A percentile compares a stretch with the other conserved stretches of the same genome.
phyloP scores from a whole-genome alignment of 805 yeast genomes.

The Hanseniaspora vineae region DNA sequence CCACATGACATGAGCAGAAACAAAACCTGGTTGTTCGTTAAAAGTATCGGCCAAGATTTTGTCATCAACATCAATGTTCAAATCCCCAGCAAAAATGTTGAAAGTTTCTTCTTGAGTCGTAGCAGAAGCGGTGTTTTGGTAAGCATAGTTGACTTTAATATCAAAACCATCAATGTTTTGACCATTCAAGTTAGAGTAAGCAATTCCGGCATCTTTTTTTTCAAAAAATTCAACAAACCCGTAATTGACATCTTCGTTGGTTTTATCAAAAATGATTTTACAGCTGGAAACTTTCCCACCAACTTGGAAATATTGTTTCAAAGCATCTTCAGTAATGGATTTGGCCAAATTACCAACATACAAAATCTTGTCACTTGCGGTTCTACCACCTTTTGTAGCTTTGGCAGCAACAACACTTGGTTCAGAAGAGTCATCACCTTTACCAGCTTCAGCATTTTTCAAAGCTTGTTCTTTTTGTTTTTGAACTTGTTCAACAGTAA shows the following conservation, averaged over 20 bases:
- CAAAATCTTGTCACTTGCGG: slow-evolving; percentile 55
- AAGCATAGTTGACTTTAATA: slow-evolving; percentile 70
- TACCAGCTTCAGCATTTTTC: slow-evolving; percentile 3
- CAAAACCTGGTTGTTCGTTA: slow-evolving; percentile 40
- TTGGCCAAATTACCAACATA: slow-evolving; percentile 68
- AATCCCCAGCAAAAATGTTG: slow-evolving; percentile 78
- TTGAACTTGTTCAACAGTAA: slow-evolving; percentile 1
- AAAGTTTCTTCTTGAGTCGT: slow-evolving; percentile 33
- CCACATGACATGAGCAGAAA: slow-evolving; percentile 93
- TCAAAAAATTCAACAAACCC: slow-evolving; percentile 69
- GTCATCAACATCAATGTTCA: slow-evolving; percentile 72
- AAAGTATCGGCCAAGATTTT: slow-evolving; percentile 51
- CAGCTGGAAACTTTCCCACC: slow-evolving; percentile 51
- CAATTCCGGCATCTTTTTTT: slow-evolving; percentile 46
- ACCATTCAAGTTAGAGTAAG: slow-evolving; percentile 50
- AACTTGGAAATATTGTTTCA: slow-evolving; percentile 48
- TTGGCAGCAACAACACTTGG: slow-evolving; percentile 41
- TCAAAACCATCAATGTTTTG: slow-evolving; percentile 39
- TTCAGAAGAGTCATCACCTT: slow-evolving; percentile 6
- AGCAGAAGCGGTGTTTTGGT: slow-evolving; percentile 54
- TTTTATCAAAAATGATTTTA: slow-evolving; percentile 66
- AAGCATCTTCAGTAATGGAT: slow-evolving; percentile 46
- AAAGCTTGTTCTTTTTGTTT: slow-evolving; percentile 4
- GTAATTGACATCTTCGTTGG: slow-evolving; percentile 59
- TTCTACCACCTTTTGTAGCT: slow-evolving; percentile 73